Percentiles rank a stretch among this genome's conserved stretches.
phyloP scores from a whole-genome alignment of 305 asterid genomes.

The Petunia hybrid region DNA sequence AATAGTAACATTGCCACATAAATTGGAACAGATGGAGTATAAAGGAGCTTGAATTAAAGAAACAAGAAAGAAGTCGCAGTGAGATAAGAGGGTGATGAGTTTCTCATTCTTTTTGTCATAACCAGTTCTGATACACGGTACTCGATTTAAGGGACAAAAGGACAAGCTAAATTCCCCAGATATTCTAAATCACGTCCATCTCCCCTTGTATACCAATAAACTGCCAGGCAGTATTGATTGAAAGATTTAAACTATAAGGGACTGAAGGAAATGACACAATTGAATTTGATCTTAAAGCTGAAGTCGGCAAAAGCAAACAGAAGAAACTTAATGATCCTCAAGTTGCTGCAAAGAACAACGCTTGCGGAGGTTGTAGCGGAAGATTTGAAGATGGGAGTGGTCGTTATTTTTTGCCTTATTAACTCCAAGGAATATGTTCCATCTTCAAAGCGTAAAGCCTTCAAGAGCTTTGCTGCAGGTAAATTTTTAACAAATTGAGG shows the following conservation, averaged over 20 bases:
- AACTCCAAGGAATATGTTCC: neutral
- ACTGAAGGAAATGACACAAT: neutral
- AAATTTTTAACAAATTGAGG: too few species aligned
- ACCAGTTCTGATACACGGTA: neutral
- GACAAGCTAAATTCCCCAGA: neutral
- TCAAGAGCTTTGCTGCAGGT: too few species aligned
- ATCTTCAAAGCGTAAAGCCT: neutral
- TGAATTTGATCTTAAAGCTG: too few species aligned
- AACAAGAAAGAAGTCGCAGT: neutral
- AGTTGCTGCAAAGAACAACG: neutral
- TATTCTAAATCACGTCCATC: too few species aligned
- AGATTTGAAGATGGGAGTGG: neutral
- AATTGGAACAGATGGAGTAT: too few species aligned
- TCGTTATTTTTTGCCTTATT: too few species aligned
- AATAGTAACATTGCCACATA: too few species aligned
- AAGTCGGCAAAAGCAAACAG: too few species aligned
- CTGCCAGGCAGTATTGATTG: too few species aligned
- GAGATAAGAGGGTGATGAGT: neutral
- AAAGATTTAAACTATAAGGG: too few species aligned
- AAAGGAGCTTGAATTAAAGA: neutral
- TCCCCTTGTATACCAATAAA: neutral
- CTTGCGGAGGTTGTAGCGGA: neutral
- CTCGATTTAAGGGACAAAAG: neutral
- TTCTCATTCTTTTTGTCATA: neutral
- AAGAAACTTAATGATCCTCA: neutral